Percentiles rank a stretch among this genome's conserved stretches.
Evolutionary conservation across 1,139 yeast species (phyloP).

Genomic region (Wickerhamomyces sp.): DNA sequence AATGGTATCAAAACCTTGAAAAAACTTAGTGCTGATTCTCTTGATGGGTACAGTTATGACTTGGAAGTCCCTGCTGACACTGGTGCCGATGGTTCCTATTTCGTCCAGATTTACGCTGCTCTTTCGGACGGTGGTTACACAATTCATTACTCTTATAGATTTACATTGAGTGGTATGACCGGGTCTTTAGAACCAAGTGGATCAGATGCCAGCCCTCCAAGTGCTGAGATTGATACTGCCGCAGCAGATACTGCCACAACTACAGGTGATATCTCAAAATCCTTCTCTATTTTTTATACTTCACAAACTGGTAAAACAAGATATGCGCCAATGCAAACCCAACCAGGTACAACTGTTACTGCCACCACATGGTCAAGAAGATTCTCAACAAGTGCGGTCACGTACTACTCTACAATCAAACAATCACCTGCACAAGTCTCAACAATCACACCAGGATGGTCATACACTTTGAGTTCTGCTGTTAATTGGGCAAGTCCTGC

Average conservation of each 20-base stretch:
- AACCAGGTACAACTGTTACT: constrained; percentile 70
- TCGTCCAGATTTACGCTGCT: constrained; percentile 55
- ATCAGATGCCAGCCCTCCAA: constrained; percentile 40
- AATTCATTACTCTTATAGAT: constrained; percentile 66
- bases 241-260: constrained; percentile 19
- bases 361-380: constrained; percentile 57
- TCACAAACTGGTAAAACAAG: constrained; percentile 68
- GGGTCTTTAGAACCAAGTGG: constrained; percentile 46
- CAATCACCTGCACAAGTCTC: constrained; percentile 45
- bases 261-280: constrained; percentile 16
- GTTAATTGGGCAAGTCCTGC: constrained; percentile 67
- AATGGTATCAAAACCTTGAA: constrained; percentile 36
- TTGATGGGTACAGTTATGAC: constrained; percentile 31
- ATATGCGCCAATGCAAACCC: constrained; percentile 89
- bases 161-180: constrained; percentile 62
- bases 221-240: constrained; percentile 29
- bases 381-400: constrained; percentile 63
- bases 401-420: constrained; percentile 43
- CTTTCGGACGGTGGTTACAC: constrained; percentile 41
- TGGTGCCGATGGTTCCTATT: constrained; percentile 64
- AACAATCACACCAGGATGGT: constrained; percentile 81
- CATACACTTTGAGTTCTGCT: constrained; percentile 59
- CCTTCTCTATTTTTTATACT: constrained; percentile 55
- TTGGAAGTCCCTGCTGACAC: constrained; percentile 29
- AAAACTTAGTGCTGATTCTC: constrained; percentile 25